phyloP scores from a whole-genome alignment of 2,329 filamentous ascomycete genomes.

The Aspergillus melleus region DNA sequence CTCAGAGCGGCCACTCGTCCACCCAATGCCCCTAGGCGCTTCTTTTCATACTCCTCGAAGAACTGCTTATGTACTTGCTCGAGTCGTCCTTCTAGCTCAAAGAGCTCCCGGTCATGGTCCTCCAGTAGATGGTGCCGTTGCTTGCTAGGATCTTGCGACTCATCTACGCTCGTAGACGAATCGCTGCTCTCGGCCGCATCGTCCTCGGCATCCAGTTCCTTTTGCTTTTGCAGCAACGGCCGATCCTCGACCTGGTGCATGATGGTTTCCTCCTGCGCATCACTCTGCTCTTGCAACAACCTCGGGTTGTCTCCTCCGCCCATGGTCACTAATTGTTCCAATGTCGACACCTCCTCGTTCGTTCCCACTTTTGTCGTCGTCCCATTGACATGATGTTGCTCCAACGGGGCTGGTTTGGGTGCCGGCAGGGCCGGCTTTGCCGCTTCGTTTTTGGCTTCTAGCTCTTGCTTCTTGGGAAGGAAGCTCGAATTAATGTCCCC shows the following conservation, averaged over 20 bases:
- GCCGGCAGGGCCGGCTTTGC: slow-evolving; percentile 28
- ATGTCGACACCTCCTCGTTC: slow-evolving; percentile 51
- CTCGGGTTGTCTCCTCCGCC: slow-evolving; percentile 67
- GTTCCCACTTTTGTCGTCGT: slow-evolving; percentile 24
- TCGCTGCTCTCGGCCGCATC: slow-evolving; percentile 60
- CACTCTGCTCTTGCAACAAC: slow-evolving; percentile 71
- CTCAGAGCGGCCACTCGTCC: slow-evolving; percentile 52
- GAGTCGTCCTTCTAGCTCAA: slow-evolving; percentile 73
- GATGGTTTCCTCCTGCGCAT: slow-evolving; percentile 83
- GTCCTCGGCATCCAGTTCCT: slow-evolving; percentile 83
- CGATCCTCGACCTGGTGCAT: slow-evolving; percentile 87
- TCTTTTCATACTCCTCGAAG: slow-evolving; percentile 75
- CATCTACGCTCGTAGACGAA: slow-evolving; percentile 42
- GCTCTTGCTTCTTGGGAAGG: slow-evolving; percentile 70
- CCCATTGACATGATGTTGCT: slow-evolving; percentile 35
- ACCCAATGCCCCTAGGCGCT: slow-evolving; percentile 44
- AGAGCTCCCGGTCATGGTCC: slow-evolving; percentile 83
- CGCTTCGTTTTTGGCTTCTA: slow-evolving; percentile 45
- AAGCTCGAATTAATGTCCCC: slow-evolving; percentile 99
- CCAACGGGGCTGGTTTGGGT: slow-evolving; percentile 20
- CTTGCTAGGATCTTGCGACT: slow-evolving; percentile 38
- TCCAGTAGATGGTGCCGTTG: slow-evolving; percentile 75
- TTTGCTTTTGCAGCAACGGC: slow-evolving; percentile 87
- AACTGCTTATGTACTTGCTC: slow-evolving; percentile 74
- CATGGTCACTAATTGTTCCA: slow-evolving; percentile 78